Base-by-base conservation (phyloP, 2,329 filamentous ascomycete species). In the Volutella citrinella region DNA sequence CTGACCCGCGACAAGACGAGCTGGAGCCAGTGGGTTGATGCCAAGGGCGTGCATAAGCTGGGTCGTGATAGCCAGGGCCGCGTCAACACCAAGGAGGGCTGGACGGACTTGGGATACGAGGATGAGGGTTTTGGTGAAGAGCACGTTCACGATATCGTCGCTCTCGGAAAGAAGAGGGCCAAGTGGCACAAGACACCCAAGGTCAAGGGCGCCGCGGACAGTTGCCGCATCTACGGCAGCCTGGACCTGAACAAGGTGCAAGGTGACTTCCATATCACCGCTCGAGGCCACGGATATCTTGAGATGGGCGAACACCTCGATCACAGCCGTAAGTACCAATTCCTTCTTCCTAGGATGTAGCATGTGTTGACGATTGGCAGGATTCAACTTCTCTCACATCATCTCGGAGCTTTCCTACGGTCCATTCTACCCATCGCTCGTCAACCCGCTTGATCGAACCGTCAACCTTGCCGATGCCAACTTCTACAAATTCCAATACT, bases 401-500 rank as follows among this genome's bases (percentile, higher is more conserved):
- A 80, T 98, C 68, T 90, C 86, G 53, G 93, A 98, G 64, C 79
- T 98, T 51, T 96, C 90, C 38, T 98, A 95, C 63, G 93, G 93
- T 5, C 84, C 89, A n/a, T 95, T 90, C 69, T 97, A 96, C 68
- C 91, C 93, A 2, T 87, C 84, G 17, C 82, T 98, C 35, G 77
- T 84, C 54, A 98, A 98, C 67, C 93, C 93, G 0, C 86, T 98
- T 54, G 93, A 97, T 68, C 82, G 84, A 48, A 97, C 93, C 27
- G 79, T 90, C 63, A 86, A 90, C 54, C 65, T 72, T 5, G 91
- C 86, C n/a, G 58, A 72, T 12, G 60, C 64, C 42, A 76, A 95
- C 70, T 97, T 96, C 71, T 84, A 91, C 77, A 94, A 93, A 65
- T 97, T 89, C 70, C 93, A 98, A 65, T 98, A 98, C 76, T 97